Percentiles rank a stretch among this genome's conserved stretches.
These are phyloP conservation scores for Cryptococcus sp. DNA, from an alignment of 1,284 basidiomycete genomes.

Conservation along the genomic window DNA sequence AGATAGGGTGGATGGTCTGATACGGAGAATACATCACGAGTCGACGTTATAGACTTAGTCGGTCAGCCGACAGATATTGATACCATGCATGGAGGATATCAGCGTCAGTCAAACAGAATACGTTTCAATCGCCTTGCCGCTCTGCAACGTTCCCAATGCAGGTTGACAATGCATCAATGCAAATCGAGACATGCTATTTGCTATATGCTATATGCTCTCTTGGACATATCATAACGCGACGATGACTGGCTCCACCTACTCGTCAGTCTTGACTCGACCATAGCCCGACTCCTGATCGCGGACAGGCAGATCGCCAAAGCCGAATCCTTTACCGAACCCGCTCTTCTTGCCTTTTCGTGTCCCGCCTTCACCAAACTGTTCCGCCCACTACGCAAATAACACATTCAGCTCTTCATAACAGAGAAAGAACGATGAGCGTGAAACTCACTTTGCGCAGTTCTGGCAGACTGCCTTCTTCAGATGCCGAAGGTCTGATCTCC, in stretches of 20 bases:
- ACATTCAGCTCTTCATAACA: not conserved
- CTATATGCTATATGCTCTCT: not conserved
- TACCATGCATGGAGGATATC: too few relatives aligned
- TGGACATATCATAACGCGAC: not conserved
- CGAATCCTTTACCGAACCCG: constrained; percentile 55
- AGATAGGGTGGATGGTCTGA: constrained; percentile 48
- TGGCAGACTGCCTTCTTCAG: constrained; percentile 75
- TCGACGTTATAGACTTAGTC: too few relatives aligned
- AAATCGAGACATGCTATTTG: not conserved
- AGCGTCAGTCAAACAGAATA: too few relatives aligned
- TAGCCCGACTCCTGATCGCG: constrained; percentile 19
- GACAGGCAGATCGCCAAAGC: constrained; percentile 43
- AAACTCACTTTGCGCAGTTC: constrained; percentile 66
- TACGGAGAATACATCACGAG: constrained; percentile 4
- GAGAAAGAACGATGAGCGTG: not conserved
- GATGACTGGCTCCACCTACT: constrained; percentile 6
- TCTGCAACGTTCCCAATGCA: too few relatives aligned
- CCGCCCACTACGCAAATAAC: constrained; percentile 64
- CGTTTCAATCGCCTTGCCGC: too few relatives aligned
- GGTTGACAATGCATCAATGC: not conserved
- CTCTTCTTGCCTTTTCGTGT: constrained; percentile 47
- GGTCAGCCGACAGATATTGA: too few relatives aligned
- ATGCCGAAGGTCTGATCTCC: constrained; percentile 82
- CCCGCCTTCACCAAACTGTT: constrained; percentile 76
- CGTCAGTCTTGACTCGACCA: constrained; percentile 30